Evolutionary conservation across 176 grass and related monocot species (phyloP).

Genomic region (Oryza meyeriana): DNA sequence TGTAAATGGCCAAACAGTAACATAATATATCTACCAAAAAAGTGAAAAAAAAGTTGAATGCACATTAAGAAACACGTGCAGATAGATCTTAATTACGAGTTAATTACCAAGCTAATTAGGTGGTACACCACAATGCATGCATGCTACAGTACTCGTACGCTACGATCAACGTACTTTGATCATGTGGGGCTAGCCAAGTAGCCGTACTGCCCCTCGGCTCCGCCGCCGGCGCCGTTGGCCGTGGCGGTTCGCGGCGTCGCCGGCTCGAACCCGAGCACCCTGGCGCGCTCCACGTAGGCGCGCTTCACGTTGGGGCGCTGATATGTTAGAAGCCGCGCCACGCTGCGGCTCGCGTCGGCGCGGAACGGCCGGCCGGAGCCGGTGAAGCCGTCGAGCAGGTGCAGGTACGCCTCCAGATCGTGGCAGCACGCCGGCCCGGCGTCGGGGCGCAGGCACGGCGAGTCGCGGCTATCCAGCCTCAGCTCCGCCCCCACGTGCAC

Average conservation of each 20-base stretch:
- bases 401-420: slow-evolving; percentile 73
- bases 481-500: slow-evolving; percentile 56
- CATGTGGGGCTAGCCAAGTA: slow-evolving; percentile 47
- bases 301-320: slow-evolving; percentile 56
- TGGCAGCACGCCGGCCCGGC: slow-evolving; percentile 62
- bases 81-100: background rate
- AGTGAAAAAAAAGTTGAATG: background rate
- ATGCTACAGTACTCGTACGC: background rate
- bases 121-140: background rate
- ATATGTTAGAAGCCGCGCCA: slow-evolving; percentile 44
- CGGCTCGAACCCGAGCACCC: slow-evolving; percentile 43
- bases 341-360: slow-evolving; percentile 49
- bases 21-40: background rate
- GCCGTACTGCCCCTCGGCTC: slow-evolving; percentile 35
- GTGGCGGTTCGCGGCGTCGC: slow-evolving; percentile 19
- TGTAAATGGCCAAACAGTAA: background rate
- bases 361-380: slow-evolving; percentile 51
- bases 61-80: slow-evolving; percentile 9
- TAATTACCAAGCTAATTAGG: background rate
- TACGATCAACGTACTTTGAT: background rate
- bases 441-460: slow-evolving; percentile 55
- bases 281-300: slow-evolving; percentile 48
- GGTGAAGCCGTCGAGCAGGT: slow-evolving; percentile 65
- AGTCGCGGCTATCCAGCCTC: slow-evolving; percentile 51
- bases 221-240: background rate